These are phyloP conservation scores for Hygrophila difformis DNA, from an alignment of 257 asterid genomes.

Conservation along the genomic window DNA sequence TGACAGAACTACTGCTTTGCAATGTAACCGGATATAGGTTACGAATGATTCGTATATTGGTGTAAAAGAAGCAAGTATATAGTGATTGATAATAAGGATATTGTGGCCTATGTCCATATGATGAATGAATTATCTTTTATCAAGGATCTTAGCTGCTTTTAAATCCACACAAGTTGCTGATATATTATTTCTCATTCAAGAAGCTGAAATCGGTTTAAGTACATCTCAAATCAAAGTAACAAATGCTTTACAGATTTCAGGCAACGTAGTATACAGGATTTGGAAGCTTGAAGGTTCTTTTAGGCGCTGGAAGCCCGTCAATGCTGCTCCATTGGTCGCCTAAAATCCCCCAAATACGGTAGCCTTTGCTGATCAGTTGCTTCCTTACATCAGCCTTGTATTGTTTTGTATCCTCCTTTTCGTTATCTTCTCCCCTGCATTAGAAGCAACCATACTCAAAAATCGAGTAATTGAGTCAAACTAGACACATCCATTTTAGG, in stretches of 20 bases:
- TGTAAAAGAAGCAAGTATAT: no score
- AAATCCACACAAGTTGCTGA: no score
- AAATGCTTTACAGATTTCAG: slow-evolving; percentile 10
- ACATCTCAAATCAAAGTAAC: not conserved
- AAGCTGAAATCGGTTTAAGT: not conserved
- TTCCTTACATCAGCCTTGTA: slow-evolving; percentile 53
- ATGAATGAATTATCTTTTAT: no score
- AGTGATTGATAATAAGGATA: no score
- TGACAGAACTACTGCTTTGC: slow-evolving; percentile 2
- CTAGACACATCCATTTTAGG: not conserved
- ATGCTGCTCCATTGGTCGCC: slow-evolving; percentile 88
- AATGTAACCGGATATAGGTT: no score
- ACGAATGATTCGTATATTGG: no score
- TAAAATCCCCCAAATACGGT: slow-evolving; percentile 46
- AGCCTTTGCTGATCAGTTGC: slow-evolving; percentile 40
- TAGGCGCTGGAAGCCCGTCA: slow-evolving; percentile 45
- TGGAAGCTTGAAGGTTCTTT: slow-evolving; percentile 68
- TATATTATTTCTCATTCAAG: no score
- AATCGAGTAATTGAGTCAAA: not conserved
- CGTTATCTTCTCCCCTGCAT: slow-evolving; percentile 40
- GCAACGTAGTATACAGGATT: slow-evolving; percentile 62
- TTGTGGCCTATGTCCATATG: not conserved
- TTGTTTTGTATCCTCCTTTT: slow-evolving; percentile 21
- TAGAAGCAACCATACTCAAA: not conserved
- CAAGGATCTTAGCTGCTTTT: no score